These are phyloP conservation scores for Sporisorium iseilematis-ciliati DNA, from an alignment of 1,284 basidiomycete species.

Conservation along the genomic window DNA sequence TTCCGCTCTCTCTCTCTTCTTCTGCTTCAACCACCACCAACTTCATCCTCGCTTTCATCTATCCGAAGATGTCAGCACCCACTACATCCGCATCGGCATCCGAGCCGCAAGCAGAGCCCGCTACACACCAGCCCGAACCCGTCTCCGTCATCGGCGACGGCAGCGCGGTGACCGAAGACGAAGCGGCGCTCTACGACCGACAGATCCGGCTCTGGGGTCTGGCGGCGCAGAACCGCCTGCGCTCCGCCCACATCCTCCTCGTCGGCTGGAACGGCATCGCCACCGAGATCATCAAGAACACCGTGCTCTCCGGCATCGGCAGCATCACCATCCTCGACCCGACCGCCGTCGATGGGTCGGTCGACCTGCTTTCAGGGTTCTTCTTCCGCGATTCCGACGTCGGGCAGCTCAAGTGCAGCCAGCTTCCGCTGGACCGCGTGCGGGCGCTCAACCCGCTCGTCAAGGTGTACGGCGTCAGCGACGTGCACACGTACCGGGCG, in stretches of 20 bases:
- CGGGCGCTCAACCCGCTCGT: constrained; percentile 93
- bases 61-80: constrained; percentile 7
- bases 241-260: constrained; percentile 89
- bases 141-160: constrained; percentile 1
- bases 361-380: constrained; percentile 91
- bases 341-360: constrained; percentile 66
- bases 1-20: neutral
- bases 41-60: neutral
- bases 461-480: constrained; percentile 74
- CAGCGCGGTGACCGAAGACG: constrained; percentile 73
- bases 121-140: neutral
- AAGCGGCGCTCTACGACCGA: constrained; percentile 90
- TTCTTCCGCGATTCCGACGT: constrained; percentile 93
- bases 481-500: constrained; percentile 21
- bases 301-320: constrained; percentile 76
- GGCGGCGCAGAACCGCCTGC: constrained; percentile 96
- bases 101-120: constrained; percentile 3
- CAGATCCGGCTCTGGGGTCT: constrained; percentile 98
- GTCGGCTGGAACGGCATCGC: constrained; percentile 85
- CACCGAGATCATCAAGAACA: constrained; percentile 96
- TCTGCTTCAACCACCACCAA: neutral
- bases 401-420: constrained; percentile 35
- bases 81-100: neutral
- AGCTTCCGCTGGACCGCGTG: constrained; percentile 73
- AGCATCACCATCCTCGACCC: constrained; percentile 74